Evolutionary conservation across 2,329 filamentous ascomycete genomes (phyloP).

Genomic region (Colletotrichum cuscutae): DNA sequence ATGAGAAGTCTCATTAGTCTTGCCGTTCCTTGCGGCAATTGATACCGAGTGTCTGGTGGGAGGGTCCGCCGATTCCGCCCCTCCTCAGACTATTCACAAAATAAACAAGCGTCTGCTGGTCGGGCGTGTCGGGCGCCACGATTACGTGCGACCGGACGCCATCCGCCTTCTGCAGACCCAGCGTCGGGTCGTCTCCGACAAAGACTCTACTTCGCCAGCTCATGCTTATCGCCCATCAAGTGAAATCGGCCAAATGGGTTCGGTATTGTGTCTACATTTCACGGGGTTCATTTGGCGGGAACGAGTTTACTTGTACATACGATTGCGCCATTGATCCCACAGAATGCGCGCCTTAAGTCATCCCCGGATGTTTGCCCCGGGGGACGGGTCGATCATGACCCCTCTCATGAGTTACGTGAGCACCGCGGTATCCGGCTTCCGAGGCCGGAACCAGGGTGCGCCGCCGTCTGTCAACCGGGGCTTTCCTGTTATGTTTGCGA

Average conservation of each 20-base stretch:
- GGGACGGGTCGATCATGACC: not conserved
- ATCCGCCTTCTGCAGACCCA: not conserved
- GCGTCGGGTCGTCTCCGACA: conserved; percentile 20
- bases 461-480: not conserved
- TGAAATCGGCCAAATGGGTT: no score
- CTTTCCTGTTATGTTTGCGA: not conserved
- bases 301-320: no score
- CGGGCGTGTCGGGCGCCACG: not conserved
- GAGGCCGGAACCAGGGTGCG: not conserved
- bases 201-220: not conserved
- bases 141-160: conserved; percentile 13
- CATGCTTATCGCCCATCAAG: conserved; percentile 3
- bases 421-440: not conserved
- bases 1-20: not conserved
- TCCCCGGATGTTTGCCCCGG: not conserved
- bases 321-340: conserved; percentile 5
- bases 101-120: not conserved
- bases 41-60: not conserved
- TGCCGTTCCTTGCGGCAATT: not conserved
- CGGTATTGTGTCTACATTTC: no score
- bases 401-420: not conserved
- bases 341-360: not conserved
- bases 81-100: no score
- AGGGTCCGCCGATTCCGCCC: not conserved
- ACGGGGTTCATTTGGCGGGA: no score